Evolutionary conservation across 805 yeast genomes (phyloP).

Genomic region (Starmerella vitae): DNA sequence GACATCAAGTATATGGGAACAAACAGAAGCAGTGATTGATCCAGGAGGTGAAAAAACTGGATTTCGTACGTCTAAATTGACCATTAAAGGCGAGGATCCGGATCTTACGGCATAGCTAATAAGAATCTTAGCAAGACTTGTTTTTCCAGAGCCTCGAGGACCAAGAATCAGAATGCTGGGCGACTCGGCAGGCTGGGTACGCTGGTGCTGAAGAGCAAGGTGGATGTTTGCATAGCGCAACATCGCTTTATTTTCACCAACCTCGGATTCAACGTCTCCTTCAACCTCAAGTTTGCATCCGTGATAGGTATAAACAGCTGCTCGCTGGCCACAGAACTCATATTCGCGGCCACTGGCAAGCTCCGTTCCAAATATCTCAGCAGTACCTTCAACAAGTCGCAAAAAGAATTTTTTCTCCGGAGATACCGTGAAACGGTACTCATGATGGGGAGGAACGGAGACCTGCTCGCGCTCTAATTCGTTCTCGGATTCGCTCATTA

Average conservation of each 20-base stretch:
- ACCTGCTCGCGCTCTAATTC: constrained; percentile 4
- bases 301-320: constrained; percentile 45
- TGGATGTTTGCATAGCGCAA: constrained; percentile 53
- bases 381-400: constrained; percentile 51
- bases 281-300: constrained; percentile 50
- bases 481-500: no score
- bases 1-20: constrained; percentile 67
- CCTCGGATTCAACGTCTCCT: constrained; percentile 37
- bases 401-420: constrained; percentile 38
- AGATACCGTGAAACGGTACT: constrained; percentile 68
- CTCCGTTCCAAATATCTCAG: constrained; percentile 89
- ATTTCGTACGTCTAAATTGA: constrained; percentile 63
- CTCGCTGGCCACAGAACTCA: constrained; percentile 40
- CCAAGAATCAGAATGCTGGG: constrained; percentile 47
- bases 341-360: constrained; percentile 58
- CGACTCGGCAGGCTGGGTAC: constrained; percentile 35
- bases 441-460: constrained; percentile 29
- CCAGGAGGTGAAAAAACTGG: constrained; percentile 75
- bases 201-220: constrained; percentile 52
- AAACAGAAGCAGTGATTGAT: constrained; percentile 65
- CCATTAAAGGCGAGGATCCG: constrained; percentile 54
- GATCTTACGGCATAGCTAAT: constrained; percentile 63
- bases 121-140: constrained; percentile 55
- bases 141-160: constrained; percentile 59
- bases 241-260: constrained; percentile 60